These are phyloP conservation scores for Penicillium egyptiacum DNA, from an alignment of 495 filamentous ascomycete genomes.

Conservation along the genomic window DNA sequence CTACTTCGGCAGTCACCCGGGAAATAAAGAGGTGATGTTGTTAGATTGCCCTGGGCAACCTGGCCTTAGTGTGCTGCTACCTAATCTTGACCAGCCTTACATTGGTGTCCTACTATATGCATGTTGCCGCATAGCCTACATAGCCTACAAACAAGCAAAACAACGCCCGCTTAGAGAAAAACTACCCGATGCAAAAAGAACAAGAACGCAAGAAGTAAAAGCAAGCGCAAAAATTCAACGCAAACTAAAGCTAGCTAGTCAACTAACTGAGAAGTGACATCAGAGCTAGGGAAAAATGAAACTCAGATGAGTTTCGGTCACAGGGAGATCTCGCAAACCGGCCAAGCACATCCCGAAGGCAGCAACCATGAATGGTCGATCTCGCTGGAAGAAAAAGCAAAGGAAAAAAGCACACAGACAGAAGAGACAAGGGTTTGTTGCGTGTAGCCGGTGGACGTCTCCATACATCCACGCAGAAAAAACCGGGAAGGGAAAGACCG, in stretches of 20 bases:
- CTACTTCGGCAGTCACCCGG: background rate
- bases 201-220: background rate
- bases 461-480: conserved; percentile 5
- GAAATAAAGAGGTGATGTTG: background rate
- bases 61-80: background rate
- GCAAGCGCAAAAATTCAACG: background rate
- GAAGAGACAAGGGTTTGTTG: background rate
- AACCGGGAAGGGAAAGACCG: too few species aligned
- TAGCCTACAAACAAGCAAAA: background rate
- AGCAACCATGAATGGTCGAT: background rate
- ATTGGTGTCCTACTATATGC: background rate
- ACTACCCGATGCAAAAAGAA: background rate
- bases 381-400: background rate
- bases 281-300: background rate
- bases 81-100: background rate
- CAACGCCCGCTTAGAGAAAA: background rate
- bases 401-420: background rate
- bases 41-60: background rate
- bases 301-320: background rate
- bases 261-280: background rate
- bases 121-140: conserved; percentile 1
- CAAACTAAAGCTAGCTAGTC: background rate
- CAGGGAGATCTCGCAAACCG: background rate
- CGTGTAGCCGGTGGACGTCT: background rate
- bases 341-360: conserved; percentile 1